phyloP scores from a whole-genome alignment of 1,139 yeast species.

The Pneumocystis wakefieldiae region DNA sequence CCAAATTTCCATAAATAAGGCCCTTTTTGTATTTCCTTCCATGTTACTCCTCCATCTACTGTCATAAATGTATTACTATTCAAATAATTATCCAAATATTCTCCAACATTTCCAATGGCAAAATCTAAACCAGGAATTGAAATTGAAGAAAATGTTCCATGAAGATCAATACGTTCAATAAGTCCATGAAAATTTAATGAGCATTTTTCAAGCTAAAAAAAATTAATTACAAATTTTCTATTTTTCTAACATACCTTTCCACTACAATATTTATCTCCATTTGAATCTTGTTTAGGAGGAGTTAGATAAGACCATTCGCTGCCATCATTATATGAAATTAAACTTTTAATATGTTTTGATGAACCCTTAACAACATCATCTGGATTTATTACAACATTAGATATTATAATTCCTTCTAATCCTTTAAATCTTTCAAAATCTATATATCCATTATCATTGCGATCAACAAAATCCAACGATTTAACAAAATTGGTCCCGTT shows the following conservation, averaged over 20 bases:
- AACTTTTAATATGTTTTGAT: conserved; percentile 47
- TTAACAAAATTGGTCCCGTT: conserved; percentile 86
- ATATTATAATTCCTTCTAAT: conserved; percentile 72
- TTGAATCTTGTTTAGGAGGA: conserved; percentile 48
- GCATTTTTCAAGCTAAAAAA: conserved; percentile 36
- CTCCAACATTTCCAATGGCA: conserved; percentile 86
- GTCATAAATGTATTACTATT: conserved; percentile 61
- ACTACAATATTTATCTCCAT: conserved; percentile 46
- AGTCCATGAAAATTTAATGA: conserved; percentile 80
- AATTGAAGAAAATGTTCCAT: conserved; percentile 78
- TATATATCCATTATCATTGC: conserved; percentile 59
- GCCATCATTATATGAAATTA: conserved; percentile 82
- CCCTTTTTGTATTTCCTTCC: conserved; percentile 68
- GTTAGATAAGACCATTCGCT: conserved; percentile 62
- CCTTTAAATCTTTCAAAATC: conserved; percentile 80
- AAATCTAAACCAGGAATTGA: conserved; percentile 79
- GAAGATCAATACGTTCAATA: conserved; percentile 67
- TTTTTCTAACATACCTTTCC: conserved; percentile 11
- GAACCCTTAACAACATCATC: conserved; percentile 29
- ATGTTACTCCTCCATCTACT: conserved; percentile 74
- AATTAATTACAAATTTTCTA: not conserved
- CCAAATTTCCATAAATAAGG: conserved; percentile 89
- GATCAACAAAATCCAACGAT: conserved; percentile 57
- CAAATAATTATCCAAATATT: conserved; percentile 33
- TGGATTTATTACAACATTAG: conserved; percentile 51